Percentiles rank a stretch among this genome's conserved stretches.
Conservation (phyloP, 108 stramenopile species). For the Cyclotella sp. region DNA sequence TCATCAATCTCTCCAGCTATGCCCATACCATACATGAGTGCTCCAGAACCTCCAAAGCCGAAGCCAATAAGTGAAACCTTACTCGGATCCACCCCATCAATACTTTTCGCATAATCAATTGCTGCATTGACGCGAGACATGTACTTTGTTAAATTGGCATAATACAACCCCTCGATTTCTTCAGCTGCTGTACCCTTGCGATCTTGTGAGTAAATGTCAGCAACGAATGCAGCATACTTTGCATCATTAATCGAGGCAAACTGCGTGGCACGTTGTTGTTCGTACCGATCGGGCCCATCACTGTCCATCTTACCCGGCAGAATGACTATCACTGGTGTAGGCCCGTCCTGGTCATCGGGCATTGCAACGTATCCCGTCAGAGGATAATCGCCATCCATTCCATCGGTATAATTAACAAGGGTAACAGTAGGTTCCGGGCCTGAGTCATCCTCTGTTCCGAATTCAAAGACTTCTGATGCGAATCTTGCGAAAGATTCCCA, state of each 20-base stretch:
- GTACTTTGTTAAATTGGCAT: slow-evolving; percentile 34
- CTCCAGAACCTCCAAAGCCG: slow-evolving; percentile 43
- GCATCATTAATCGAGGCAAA: slow-evolving; percentile 16
- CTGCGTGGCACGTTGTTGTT: slow-evolving; percentile 46
- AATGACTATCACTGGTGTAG: slow-evolving; percentile 46
- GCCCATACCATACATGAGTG: slow-evolving; percentile 39
- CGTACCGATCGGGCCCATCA: slow-evolving; percentile 49
- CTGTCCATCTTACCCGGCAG: slow-evolving; percentile 48
- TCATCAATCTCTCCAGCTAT: slow-evolving; percentile 5
- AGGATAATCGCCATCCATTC: slow-evolving; percentile 11
- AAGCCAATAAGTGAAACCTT: slow-evolving; percentile 52
- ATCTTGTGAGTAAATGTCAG: slow-evolving; percentile 48
- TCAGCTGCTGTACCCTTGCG: slow-evolving; percentile 1
- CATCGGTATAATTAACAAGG: slow-evolving; percentile 8
- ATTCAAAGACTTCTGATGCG: slow-evolving; percentile 38
- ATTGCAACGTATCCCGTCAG: slow-evolving; percentile 4
- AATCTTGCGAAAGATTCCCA: slow-evolving; percentile 48
- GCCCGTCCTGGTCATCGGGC: neutral
- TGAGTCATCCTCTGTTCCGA: neutral
- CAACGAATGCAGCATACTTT: slow-evolving; percentile 51
- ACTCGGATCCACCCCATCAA: slow-evolving; percentile 28
- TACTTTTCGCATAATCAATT: slow-evolving; percentile 37
- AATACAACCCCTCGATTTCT: slow-evolving; percentile 30
- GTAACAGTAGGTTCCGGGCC: neutral
- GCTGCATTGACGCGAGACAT: slow-evolving; percentile 49